Evolutionary conservation across 176 grass and related monocot genomes (phyloP).

Genomic region (Rhynchospora breviuscula): DNA sequence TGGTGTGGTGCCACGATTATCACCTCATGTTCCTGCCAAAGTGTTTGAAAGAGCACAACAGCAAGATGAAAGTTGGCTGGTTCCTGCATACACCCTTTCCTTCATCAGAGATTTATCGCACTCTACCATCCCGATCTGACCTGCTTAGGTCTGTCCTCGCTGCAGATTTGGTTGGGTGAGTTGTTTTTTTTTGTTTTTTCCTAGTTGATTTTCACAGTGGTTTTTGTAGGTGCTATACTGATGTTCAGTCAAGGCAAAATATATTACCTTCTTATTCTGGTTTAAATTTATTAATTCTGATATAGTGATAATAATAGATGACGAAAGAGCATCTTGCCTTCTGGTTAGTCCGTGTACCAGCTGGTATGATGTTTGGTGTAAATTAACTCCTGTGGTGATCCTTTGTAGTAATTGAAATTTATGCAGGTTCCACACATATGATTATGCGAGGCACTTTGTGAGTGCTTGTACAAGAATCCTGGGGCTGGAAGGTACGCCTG

Average conservation of each 20-base stretch:
- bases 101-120: conserved; percentile 92
- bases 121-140: conserved; percentile 81
- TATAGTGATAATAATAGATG: neutral
- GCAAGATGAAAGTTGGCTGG: conserved; percentile 99
- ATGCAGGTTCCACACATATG: conserved; percentile 77
- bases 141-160: conserved; percentile 88
- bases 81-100: conserved; percentile 99
- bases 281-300: neutral
- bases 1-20: conserved; percentile 99
- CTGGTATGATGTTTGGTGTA: neutral
- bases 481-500: conserved; percentile 95
- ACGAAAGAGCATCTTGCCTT: neutral
- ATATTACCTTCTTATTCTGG: neutral
- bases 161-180: conserved; percentile 98
- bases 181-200: conserved; percentile 19
- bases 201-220: neutral
- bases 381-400: neutral
- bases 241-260: neutral
- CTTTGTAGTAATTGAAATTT: conserved; percentile 20
- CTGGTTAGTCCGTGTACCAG: neutral
- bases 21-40: conserved; percentile 98
- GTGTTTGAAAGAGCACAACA: conserved; percentile 91
- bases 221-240: neutral
- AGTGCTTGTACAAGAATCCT: conserved; percentile 98
- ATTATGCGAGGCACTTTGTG: conserved; percentile 90